phyloP scores from a whole-genome alignment of 1,139 yeast genomes.

The Pichia sp. region DNA sequence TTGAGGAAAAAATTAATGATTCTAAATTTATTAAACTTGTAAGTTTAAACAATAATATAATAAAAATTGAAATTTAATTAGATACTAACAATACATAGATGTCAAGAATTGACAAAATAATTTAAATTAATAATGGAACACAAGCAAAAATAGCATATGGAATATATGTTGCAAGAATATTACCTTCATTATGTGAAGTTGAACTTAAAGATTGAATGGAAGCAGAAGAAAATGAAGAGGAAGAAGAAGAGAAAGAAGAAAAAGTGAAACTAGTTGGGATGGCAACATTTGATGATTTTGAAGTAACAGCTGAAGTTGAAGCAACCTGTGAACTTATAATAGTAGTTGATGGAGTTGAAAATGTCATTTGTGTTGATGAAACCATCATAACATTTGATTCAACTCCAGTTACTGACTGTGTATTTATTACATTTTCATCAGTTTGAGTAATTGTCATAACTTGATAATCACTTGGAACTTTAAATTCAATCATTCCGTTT shows the following conservation, averaged over 20 bases:
- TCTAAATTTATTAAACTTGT: conserved; percentile 15
- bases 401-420: too few species aligned
- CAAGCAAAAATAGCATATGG: background rate
- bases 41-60: background rate
- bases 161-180: background rate
- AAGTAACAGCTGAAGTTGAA: background rate
- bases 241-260: background rate
- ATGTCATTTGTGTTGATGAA: too few species aligned
- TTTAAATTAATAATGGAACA: background rate
- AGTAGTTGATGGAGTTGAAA: too few species aligned
- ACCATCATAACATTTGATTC: too few species aligned
- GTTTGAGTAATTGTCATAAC: conserved; percentile 8
- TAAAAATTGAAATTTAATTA: background rate
- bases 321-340: too few species aligned
- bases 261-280: background rate
- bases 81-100: background rate
- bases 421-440: background rate
- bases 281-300: background rate
- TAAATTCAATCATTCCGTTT: conserved; percentile 32
- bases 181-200: background rate
- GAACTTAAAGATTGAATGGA: background rate
- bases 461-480: conserved; percentile 28
- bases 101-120: background rate
- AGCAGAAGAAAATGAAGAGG: background rate
- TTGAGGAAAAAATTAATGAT: conserved; percentile 7